Percentiles rank a stretch among this genome's conserved stretches.
phyloP scores from a whole-genome alignment of 2,329 filamentous ascomycete species.

The Elsinoe australis region DNA sequence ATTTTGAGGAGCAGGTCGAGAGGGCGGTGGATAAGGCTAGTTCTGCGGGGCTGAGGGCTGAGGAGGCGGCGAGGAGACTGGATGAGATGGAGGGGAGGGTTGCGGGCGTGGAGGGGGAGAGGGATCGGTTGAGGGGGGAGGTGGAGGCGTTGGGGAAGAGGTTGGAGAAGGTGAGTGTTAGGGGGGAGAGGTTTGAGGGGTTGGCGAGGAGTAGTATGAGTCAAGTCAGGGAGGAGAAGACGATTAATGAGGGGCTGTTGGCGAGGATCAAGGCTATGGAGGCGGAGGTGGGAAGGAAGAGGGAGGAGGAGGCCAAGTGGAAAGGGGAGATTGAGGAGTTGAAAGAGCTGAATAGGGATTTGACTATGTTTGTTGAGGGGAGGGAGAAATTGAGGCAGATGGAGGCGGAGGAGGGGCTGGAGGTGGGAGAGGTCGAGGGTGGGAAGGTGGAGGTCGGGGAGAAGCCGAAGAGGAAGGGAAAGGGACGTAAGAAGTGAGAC shows the following conservation, averaged over 20 bases:
- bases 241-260: constrained; percentile 72
- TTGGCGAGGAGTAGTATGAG: constrained; percentile 69
- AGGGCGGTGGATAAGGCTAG: constrained; percentile 85
- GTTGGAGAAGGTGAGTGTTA: constrained; percentile 58
- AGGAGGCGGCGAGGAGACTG: constrained; percentile 50
- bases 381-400: constrained; percentile 71
- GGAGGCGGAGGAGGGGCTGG: constrained; percentile 71
- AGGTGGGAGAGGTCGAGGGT: constrained; percentile 50
- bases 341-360: constrained; percentile 76
- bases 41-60: constrained; percentile 60
- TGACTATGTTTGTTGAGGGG: constrained; percentile 80
- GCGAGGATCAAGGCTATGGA: constrained; percentile 66
- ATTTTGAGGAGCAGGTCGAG: constrained; percentile 87
- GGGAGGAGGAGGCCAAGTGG: constrained; percentile 37
- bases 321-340: constrained; percentile 59
- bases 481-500: constrained; percentile 35
- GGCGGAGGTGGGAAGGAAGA: constrained; percentile 50
- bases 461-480: constrained; percentile 40
- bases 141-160: constrained; percentile 66
- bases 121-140: constrained; percentile 46
- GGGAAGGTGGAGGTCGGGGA: constrained; percentile 71
- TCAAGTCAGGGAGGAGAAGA: constrained; percentile 78
- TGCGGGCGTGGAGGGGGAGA: constrained; percentile 45
- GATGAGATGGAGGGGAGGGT: constrained; percentile 46
- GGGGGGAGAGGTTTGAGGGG: constrained; percentile 63